A percentile compares a stretch with the other conserved stretches of the same genome.
phyloP scores from a whole-genome alignment of 2,329 filamentous ascomycete species.

The Sarocladiaceae sp. region DNA sequence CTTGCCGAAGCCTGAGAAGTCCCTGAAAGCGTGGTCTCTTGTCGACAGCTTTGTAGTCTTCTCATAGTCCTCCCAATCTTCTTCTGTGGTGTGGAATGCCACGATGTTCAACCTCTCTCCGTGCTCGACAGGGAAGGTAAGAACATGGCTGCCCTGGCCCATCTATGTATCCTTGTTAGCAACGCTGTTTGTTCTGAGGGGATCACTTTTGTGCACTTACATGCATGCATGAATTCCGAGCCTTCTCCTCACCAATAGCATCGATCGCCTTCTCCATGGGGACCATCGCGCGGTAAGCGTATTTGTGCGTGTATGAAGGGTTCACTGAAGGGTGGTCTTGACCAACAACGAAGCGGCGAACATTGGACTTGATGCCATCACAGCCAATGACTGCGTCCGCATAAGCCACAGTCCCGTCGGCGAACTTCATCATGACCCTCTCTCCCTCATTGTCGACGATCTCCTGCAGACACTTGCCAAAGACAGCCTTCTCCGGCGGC shows the following conservation, averaged over 20 bases:
- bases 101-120: conserved; percentile 53
- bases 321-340: conserved; percentile 25
- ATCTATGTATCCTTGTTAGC: conserved; percentile 15
- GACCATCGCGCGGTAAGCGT: conserved; percentile 47
- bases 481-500: conserved; percentile 25
- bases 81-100: conserved; percentile 32
- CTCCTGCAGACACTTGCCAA: conserved; percentile 31
- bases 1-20: conserved; percentile 29
- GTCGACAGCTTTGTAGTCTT: conserved; percentile 19
- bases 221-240: conserved; percentile 23
- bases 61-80: conserved; percentile 23
- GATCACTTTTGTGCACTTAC: too few species aligned
- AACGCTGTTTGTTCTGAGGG: too few species aligned
- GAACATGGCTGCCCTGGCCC: conserved; percentile 49
- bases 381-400: conserved; percentile 50
- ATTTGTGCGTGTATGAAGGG: conserved; percentile 47
- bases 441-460: conserved; percentile 20
- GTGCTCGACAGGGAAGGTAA: conserved; percentile 55
- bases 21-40: conserved; percentile 27
- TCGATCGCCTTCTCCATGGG: conserved; percentile 48
- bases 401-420: conserved; percentile 32
- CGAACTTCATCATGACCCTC: conserved; percentile 28
- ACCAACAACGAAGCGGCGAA: conserved; percentile 28
- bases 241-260: conserved; percentile 37
- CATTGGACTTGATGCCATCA: conserved; percentile 59